Evolutionary conservation across 2,329 filamentous ascomycete genomes (phyloP).

Genomic region (Colletotrichum sp.): DNA sequence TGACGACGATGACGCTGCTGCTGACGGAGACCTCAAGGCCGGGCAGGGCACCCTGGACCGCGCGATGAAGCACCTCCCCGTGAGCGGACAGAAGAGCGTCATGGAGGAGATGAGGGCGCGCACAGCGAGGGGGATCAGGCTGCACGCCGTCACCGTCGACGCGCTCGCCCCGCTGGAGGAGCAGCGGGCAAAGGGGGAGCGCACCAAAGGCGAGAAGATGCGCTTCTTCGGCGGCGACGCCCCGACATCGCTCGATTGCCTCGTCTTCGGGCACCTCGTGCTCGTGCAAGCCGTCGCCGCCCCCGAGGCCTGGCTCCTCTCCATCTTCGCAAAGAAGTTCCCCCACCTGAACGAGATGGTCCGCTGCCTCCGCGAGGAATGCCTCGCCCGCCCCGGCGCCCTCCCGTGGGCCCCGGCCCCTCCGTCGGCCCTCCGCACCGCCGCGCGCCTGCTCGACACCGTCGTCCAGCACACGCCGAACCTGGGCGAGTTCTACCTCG

Average conservation of each 20-base stretch:
- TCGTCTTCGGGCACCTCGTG: slow-evolving; percentile 80
- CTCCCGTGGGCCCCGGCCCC: slow-evolving; percentile 30
- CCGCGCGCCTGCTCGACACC: slow-evolving; percentile 36
- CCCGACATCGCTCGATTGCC: slow-evolving; percentile 76
- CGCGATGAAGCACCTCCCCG: slow-evolving; percentile 28
- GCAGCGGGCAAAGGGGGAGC: slow-evolving; percentile 43
- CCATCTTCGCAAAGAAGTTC: slow-evolving; percentile 28
- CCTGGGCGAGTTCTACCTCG: slow-evolving; percentile 38
- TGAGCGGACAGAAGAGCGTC: slow-evolving; percentile 58
- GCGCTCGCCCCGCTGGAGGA: slow-evolving; percentile 75
- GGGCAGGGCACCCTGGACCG: slow-evolving; percentile 28
- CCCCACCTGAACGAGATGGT: slow-evolving; percentile 33
- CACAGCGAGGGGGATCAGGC: slow-evolving; percentile 74
- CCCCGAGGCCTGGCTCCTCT: slow-evolving; percentile 48
- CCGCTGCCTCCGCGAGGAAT: slow-evolving; percentile 29
- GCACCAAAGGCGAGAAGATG: background rate
- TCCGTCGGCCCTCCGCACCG: slow-evolving; percentile 25
- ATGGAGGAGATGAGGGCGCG: slow-evolving; percentile 70
- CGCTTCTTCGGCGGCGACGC: slow-evolving; percentile 34
- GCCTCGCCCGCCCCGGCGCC: slow-evolving; percentile 22
- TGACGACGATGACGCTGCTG: slow-evolving; percentile 50
- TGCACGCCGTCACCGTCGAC: slow-evolving; percentile 74
- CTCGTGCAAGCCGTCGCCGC: slow-evolving; percentile 66
- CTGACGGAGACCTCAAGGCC: too few relatives aligned
- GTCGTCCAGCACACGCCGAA: slow-evolving; percentile 38